A percentile compares a stretch with the other conserved stretches of the same genome.
Conservation (phyloP, 306 rosid genomes). For the Prunus mira region DNA sequence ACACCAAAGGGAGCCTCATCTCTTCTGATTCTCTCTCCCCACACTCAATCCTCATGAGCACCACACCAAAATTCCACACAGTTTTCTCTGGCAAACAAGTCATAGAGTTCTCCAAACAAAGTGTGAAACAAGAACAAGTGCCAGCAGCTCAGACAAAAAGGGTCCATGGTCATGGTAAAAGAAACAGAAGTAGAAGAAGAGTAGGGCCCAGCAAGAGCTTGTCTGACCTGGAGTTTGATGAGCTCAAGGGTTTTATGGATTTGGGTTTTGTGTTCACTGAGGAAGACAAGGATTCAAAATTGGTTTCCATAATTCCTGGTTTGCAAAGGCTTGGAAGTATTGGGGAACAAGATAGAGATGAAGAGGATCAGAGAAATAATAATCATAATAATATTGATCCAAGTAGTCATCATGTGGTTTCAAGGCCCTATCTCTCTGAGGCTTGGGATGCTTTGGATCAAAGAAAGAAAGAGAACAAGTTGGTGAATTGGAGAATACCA, state of each 20-base stretch:
- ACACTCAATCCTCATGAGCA: slow-evolving; percentile 26
- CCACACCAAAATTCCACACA: slow-evolving; percentile 34
- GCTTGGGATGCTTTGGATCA: slow-evolving; percentile 63
- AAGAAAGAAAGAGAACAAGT: slow-evolving; percentile 23
- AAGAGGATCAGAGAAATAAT: background rate
- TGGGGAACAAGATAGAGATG: slow-evolving; percentile 13
- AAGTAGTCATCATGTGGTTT: slow-evolving; percentile 11
- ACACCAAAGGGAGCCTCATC: slow-evolving; percentile 17
- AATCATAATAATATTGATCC: background rate
- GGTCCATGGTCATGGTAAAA: background rate
- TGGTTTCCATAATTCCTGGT: slow-evolving; percentile 72
- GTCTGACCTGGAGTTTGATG: slow-evolving; percentile 68
- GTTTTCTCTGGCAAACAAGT: slow-evolving; percentile 47
- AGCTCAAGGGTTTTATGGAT: slow-evolving; percentile 88
- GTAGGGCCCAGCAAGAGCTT: slow-evolving; percentile 39
- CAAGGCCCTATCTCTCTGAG: slow-evolving; percentile 75
- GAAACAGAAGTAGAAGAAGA: slow-evolving; percentile 10
- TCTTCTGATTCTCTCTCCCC: slow-evolving; percentile 23
- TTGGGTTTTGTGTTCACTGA: slow-evolving; percentile 80
- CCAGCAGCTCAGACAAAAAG: background rate
- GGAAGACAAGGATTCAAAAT: slow-evolving; percentile 44
- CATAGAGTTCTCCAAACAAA: slow-evolving; percentile 24
- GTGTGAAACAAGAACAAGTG: background rate
- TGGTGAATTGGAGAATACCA: slow-evolving; percentile 56
- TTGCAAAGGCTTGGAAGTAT: slow-evolving; percentile 50